phyloP scores from a whole-genome alignment of 345 rosid genomes.

The Eucalyptus microcorys region DNA sequence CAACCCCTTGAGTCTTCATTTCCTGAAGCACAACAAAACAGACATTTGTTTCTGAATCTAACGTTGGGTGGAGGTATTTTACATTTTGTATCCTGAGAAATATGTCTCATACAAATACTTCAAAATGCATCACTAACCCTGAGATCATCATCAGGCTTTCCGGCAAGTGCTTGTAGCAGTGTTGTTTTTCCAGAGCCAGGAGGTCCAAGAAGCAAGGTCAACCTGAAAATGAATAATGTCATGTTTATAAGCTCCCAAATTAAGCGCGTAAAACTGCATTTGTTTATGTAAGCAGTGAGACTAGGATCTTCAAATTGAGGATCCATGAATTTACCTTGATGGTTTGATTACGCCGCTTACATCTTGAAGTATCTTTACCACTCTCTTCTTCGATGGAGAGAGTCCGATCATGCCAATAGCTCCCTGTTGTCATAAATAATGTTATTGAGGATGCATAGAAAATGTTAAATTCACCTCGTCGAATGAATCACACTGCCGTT shows the following conservation, averaged over 20 bases:
- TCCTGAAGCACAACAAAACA: conserved; percentile 4
- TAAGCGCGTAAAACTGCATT: background rate
- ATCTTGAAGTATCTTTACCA: conserved; percentile 13
- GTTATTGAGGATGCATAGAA: background rate
- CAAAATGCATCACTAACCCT: conserved; percentile 1
- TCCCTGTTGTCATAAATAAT: background rate
- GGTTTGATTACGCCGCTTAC: conserved; percentile 24
- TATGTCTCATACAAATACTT: background rate
- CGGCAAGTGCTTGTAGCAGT: conserved; percentile 20
- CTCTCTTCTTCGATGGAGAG: conserved; percentile 21
- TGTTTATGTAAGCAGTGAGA: background rate
- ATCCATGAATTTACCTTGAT: conserved; percentile 5
- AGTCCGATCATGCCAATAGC: conserved; percentile 6
- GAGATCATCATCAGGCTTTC: conserved; percentile 10
- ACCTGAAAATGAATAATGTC: background rate
- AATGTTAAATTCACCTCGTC: background rate
- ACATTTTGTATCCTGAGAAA: background rate
- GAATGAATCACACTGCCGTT: background rate
- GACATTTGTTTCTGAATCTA: background rate
- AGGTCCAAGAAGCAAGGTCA: conserved; percentile 31
- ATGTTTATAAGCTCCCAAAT: background rate
- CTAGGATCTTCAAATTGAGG: background rate
- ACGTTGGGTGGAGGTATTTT: background rate
- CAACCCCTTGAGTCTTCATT: conserved; percentile 36
- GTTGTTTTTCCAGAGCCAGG: conserved; percentile 30